Evolutionary conservation across 306 rosid species (phyloP).

Genomic region (cucumber (Cucumis sativus)): DNA sequence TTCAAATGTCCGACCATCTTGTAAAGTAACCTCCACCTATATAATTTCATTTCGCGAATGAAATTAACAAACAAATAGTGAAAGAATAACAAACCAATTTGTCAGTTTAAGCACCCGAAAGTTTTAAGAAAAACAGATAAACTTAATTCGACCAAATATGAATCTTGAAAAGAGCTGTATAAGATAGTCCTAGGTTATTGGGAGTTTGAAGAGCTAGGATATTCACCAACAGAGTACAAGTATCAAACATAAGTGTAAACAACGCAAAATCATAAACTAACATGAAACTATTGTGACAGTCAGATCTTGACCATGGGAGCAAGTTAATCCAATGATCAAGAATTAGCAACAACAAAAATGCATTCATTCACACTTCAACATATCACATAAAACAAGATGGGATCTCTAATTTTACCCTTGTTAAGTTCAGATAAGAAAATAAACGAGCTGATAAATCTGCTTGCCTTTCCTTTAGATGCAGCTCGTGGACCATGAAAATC

Average conservation of each 20-base stretch:
- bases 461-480: constrained; percentile 61
- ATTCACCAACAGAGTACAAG: not conserved
- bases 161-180: not conserved
- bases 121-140: too few relatives aligned
- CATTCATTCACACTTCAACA: not conserved
- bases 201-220: not conserved
- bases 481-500: constrained; percentile 41
- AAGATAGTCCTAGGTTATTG: not conserved
- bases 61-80: not conserved
- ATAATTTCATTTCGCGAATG: not conserved
- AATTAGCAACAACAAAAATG: not conserved
- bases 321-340: not conserved
- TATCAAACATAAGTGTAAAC: not conserved
- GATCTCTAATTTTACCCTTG: not conserved
- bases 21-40: constrained; percentile 78
- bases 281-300: not conserved
- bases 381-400: not conserved
- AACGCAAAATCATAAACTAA: not conserved
- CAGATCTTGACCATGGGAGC: not conserved
- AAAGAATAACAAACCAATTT: not conserved
- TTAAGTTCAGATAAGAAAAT: not conserved
- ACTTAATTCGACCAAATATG: not conserved
- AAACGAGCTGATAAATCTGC: constrained; percentile 10
- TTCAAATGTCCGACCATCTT: constrained; percentile 85
- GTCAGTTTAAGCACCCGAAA: not conserved